phyloP scores from a whole-genome alignment of 2,329 filamentous ascomycete genomes.

The Dactylonectria macrodidyma region DNA sequence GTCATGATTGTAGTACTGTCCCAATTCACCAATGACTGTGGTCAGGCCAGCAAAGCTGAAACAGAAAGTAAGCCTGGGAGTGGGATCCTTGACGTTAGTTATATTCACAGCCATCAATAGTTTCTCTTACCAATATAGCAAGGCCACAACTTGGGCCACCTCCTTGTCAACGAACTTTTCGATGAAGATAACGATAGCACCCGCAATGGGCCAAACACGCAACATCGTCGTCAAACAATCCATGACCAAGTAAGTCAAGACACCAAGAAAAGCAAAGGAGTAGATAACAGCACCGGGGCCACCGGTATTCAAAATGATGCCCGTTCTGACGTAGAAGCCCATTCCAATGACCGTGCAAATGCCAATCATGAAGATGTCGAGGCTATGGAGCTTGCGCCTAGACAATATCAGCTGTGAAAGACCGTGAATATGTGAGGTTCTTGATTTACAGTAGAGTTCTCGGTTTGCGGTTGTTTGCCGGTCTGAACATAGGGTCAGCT shows the following conservation, averaged over 20 bases:
- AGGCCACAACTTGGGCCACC: background rate
- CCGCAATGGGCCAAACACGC: background rate
- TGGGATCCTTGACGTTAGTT: no score
- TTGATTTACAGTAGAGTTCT: no score
- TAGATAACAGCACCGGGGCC: slow-evolving; percentile 6
- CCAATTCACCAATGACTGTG: background rate
- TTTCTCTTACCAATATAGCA: background rate
- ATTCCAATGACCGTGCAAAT: slow-evolving; percentile 4
- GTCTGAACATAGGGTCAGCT: no score
- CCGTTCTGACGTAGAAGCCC: slow-evolving; percentile 4
- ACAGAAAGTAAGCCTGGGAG: background rate
- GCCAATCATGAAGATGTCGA: slow-evolving; percentile 15
- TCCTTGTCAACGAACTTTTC: slow-evolving; percentile 5
- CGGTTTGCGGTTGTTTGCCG: no score
- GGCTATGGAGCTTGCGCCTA: background rate
- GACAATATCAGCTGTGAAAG: no score
- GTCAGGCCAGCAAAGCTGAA: background rate
- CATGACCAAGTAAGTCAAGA: slow-evolving; percentile 1
- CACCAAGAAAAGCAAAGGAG: slow-evolving; percentile 24
- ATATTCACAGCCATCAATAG: no score
- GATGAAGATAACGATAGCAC: slow-evolving; percentile 3
- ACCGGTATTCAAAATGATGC: slow-evolving; percentile 1
- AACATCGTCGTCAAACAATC: slow-evolving; percentile 1
- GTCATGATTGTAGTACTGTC: no score
- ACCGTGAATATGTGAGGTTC: no score